Evolutionary conservation across 345 rosid species (phyloP).

Genomic region (Murraya koenigii): DNA sequence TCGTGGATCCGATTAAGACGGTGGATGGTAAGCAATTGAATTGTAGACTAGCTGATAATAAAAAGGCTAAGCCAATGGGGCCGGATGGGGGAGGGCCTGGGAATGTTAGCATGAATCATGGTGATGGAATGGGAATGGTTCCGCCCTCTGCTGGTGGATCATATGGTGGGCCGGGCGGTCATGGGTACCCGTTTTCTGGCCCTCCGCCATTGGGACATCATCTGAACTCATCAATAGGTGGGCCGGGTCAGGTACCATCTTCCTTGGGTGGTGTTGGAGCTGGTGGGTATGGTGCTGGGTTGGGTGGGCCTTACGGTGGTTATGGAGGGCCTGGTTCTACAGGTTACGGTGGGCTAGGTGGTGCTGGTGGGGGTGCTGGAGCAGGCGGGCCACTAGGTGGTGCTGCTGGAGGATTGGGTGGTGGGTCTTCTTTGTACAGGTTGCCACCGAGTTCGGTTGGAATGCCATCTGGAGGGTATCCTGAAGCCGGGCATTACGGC

Average conservation of each 20-base stretch:
- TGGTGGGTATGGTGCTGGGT: conserved; percentile 46
- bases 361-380: conserved; percentile 20
- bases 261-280: conserved; percentile 34
- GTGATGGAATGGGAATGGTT: conserved; percentile 64
- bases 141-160: conserved; percentile 35
- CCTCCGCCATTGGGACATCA: conserved; percentile 45
- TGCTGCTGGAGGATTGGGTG: conserved; percentile 24
- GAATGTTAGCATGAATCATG: conserved; percentile 32
- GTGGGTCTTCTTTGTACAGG: conserved; percentile 56
- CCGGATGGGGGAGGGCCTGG: conserved; percentile 24
- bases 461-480: conserved; percentile 68
- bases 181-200: conserved; percentile 46
- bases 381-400: conserved; percentile 13
- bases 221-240: conserved; percentile 42
- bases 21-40: conserved; percentile 71
- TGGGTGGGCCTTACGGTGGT: conserved; percentile 53
- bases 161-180: conserved; percentile 45
- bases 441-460: conserved; percentile 53
- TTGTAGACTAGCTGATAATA: conserved; percentile 77
- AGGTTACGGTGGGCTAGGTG: conserved; percentile 37
- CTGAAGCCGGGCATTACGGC: conserved; percentile 57
- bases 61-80: conserved; percentile 56
- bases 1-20: conserved; percentile 66
- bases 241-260: conserved; percentile 40
- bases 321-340: conserved; percentile 64